These are phyloP conservation scores for Rhizopogon vulgaris DNA, from an alignment of 768 basidiomycete genomes.

Conservation along the genomic window DNA sequence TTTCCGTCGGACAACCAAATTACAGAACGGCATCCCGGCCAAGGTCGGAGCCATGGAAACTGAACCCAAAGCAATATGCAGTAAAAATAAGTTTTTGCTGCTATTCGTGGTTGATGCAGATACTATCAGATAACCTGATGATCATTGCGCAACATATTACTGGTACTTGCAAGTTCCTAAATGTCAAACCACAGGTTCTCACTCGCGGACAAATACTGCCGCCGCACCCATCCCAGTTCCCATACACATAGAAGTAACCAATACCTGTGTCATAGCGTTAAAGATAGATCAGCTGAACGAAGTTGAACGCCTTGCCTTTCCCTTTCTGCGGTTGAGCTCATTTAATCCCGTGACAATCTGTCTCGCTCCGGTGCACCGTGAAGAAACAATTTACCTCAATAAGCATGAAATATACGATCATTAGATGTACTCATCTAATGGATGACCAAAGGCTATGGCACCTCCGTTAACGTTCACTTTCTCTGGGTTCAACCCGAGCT, in stretches of 20 bases:
- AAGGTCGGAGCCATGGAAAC: not conserved
- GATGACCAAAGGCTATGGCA: constrained; percentile 83
- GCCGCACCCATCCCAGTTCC: constrained; percentile 92
- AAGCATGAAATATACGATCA: not conserved
- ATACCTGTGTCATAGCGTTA: constrained; percentile 39
- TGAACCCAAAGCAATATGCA: not conserved
- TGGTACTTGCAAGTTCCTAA: too few relatives aligned
- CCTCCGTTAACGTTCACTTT: constrained; percentile 89
- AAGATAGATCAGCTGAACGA: constrained; percentile 2
- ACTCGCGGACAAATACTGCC: constrained; percentile 60
- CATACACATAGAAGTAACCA: constrained; percentile 89
- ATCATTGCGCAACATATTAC: too few relatives aligned
- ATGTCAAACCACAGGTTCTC: not conserved
- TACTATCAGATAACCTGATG: not conserved
- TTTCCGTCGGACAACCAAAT: constrained; percentile 7
- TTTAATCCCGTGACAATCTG: constrained; percentile 82
- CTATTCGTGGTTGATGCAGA: not conserved
- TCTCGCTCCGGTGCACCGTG: constrained; percentile 79
- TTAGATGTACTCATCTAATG: constrained; percentile 55
- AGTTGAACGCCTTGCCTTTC: constrained; percentile 43
- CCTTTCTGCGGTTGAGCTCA: constrained; percentile 61
- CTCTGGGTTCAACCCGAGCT: constrained; percentile 53
- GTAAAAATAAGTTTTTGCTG: not conserved
- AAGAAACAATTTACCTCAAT: constrained; percentile 13
- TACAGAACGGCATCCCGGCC: constrained; percentile 6